Evolutionary conservation across 2,329 filamentous ascomycete species (phyloP).

Genomic region (Esteya vermicola): DNA sequence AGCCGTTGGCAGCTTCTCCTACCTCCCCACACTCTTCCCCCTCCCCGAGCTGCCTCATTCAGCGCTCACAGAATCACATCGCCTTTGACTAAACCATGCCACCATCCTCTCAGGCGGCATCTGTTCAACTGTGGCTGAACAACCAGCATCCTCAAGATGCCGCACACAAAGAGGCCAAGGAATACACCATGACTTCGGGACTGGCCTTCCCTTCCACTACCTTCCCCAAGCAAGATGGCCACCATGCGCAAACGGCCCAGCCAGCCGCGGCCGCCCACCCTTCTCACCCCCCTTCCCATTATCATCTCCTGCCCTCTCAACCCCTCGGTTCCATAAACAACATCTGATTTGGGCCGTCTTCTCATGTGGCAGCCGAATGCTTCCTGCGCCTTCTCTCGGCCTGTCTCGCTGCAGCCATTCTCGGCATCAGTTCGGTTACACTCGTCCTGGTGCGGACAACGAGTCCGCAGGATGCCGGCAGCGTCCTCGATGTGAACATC

Average conservation of each 20-base stretch:
- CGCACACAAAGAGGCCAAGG: too few relatives aligned
- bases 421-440: conserved; percentile 5
- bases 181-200: too few relatives aligned
- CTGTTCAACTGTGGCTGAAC: neutral
- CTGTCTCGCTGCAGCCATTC: conserved; percentile 3
- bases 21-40: too few relatives aligned
- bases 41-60: too few relatives aligned
- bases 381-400: conserved; percentile 6
- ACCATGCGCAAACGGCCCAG: neutral
- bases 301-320: neutral
- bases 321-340: neutral
- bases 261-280: neutral
- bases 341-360: too few relatives aligned
- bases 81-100: neutral
- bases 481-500: conserved; percentile 4
- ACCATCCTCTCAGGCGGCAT: neutral
- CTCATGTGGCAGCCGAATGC: neutral
- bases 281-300: neutral
- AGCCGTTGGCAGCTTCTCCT: too few relatives aligned
- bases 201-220: too few relatives aligned
- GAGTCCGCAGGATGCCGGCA: neutral
- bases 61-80: too few relatives aligned
- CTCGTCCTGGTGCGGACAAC: conserved; percentile 2
- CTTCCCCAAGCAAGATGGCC: too few relatives aligned
- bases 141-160: too few relatives aligned